Base-by-base conservation (phyloP, 2,329 filamentous ascomycete species). In the Aureobasidium sp. region DNA sequence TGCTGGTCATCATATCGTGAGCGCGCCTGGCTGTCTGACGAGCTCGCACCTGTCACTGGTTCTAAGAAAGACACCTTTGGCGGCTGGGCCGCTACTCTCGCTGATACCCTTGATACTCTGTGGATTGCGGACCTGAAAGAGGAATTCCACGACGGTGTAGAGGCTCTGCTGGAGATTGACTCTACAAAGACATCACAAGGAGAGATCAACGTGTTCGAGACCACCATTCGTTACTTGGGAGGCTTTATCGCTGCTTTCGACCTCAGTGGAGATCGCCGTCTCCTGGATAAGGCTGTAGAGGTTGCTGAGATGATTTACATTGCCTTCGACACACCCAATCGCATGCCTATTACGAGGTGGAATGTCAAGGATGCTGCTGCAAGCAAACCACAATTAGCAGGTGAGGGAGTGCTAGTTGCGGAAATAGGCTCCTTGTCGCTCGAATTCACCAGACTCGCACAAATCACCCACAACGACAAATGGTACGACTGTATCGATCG, bases 401-500 rank as follows among this genome's bases (percentile, higher is more conserved):
- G 78, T 61, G 73, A 69, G 5, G 73, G 75, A 50, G 81, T 82
- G 57, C 72, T 86, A 66, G 74, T 87, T 66, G 83, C 81, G 64
- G 89, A 94, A 73, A 72, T 94, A 33, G 92, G 88, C 1, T 89
- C 89, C 11, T 77, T 96, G 64, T 86, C 86, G 8, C 80, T 96
- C 78, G 92, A 96, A 71, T 95, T 96, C 71, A 95, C 90, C 1
- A 84, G 90, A 17, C 79, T 96, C 46, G 89, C 91, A 10, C 92
- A 96, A 73, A 77, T 96, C 64, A 96, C 92, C 0, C 83, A 84
- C 60, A 79, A 93, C 62, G 74, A 86, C 66, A 91, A 86, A 70
- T 96, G 95, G 74, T 96, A 95, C 69, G 92, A 96, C 74, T 91
- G 90, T 17, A 80, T 96, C 63, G 88, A 89, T 50, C 85, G 91